Evolutionary conservation across 2,329 filamentous ascomycete genomes (phyloP).

Genomic region (Ustulina deusta): DNA sequence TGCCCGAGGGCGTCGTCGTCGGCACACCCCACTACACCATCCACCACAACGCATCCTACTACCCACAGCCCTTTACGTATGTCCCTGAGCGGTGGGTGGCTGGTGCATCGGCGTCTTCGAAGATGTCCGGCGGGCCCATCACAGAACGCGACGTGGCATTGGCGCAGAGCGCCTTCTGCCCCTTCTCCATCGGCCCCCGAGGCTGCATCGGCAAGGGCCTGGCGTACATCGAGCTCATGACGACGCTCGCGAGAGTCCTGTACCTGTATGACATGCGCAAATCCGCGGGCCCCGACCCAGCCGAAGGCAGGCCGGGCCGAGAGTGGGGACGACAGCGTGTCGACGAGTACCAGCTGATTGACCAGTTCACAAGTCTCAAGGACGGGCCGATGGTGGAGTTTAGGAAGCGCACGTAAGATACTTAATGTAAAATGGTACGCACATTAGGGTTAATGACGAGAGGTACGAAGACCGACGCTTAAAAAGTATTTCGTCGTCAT

Average conservation of each 20-base stretch:
- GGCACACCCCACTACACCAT: constrained; percentile 76
- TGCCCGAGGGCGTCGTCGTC: constrained; percentile 72
- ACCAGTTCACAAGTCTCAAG: constrained; percentile 80
- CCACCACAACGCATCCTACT: constrained; percentile 75
- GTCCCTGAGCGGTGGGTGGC: constrained; percentile 74
- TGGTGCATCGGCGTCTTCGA: constrained; percentile 52
- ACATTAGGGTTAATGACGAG: constrained; percentile 7
- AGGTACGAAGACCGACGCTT: constrained; percentile 19
- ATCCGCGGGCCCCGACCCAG: constrained; percentile 63
- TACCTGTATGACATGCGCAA: constrained; percentile 71
- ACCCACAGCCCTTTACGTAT: constrained; percentile 68
- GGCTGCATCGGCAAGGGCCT: constrained; percentile 79
- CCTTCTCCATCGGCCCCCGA: constrained; percentile 76
- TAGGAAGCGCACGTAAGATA: constrained; percentile 48
- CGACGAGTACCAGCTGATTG: constrained; percentile 75
- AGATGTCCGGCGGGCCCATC: constrained; percentile 54
- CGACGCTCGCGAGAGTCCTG: constrained; percentile 70
- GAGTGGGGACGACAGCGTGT: constrained; percentile 67
- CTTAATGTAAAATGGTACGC: not conserved
- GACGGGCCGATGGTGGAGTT: constrained; percentile 78
- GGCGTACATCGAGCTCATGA: constrained; percentile 75
- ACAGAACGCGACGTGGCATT: constrained; percentile 64
- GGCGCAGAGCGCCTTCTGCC: constrained; percentile 78
- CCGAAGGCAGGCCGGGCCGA: constrained; percentile 61
- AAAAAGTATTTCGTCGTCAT: no score